Percentiles rank a stretch among this genome's conserved stretches.
phyloP scores from a whole-genome alignment of 208 protist genomes.

The Crithidia thermophila region DNA sequence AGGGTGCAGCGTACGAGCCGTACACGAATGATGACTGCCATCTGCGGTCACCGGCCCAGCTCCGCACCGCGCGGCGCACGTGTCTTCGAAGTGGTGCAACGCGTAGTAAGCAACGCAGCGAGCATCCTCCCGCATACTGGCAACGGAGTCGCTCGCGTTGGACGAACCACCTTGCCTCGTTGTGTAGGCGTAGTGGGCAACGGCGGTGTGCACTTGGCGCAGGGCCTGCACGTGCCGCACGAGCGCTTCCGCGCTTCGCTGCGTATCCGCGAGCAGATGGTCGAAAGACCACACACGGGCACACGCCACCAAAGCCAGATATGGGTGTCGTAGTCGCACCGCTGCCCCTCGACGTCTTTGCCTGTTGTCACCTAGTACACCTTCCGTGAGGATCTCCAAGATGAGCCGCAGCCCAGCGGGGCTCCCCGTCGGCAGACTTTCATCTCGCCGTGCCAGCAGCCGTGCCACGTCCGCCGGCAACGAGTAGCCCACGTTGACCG shows the following conservation, averaged over 20 bases:
- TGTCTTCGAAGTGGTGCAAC: conserved; percentile 6
- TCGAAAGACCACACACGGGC: conserved; percentile 38
- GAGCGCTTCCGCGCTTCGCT: not conserved
- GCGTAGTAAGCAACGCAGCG: conserved; percentile 28
- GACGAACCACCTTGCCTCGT: not conserved
- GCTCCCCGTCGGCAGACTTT: conserved; percentile 32
- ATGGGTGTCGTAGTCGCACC: conserved; percentile 38
- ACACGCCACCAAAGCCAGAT: conserved; percentile 55
- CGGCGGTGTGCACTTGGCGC: conserved; percentile 23
- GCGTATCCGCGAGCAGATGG: conserved; percentile 12
- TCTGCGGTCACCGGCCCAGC: not conserved
- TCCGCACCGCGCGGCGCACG: not conserved
- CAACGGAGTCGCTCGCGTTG: not conserved
- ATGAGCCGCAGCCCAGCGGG: conserved; percentile 48
- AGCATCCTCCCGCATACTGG: conserved; percentile 21
- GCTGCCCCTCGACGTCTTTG: too few species aligned
- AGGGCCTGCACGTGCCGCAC: not conserved
- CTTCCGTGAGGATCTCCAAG: conserved; percentile 52
- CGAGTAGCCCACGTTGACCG: conserved; percentile 22
- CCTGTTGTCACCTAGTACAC: too few species aligned
- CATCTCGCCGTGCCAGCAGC: conserved; percentile 22
- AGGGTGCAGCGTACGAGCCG: conserved; percentile 10
- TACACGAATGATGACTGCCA: not conserved
- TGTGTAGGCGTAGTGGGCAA: conserved; percentile 4
- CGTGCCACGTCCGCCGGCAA: conserved; percentile 23